Base-by-base conservation (phyloP, 371 early-diverging fungal species). In the Mortierella sp. region DNA sequence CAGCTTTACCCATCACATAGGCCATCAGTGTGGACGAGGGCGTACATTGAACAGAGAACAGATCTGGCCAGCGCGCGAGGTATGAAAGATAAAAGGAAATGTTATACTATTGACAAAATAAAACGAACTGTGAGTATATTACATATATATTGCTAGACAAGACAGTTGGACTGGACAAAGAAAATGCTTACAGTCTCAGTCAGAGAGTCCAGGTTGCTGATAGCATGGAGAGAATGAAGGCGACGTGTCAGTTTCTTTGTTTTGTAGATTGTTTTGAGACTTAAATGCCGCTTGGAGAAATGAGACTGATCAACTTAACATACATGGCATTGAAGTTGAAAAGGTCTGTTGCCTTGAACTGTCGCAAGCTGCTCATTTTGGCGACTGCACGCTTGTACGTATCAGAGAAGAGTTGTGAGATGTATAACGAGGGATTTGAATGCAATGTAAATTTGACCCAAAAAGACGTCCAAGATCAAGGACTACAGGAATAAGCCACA, bases 1-100 rank as follows among this genome's bases (percentile, higher is more conserved):
- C 99, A 9, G 95, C 94, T 70, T 99, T 99, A 21, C 97, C 98
- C 95, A 99, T 95, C 39, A 97, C 94, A 72, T 97, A 95, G 39
- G 93, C 95, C 96, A 95, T 95, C n/a, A 90, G 73, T 17, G 81
- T 78, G 17, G 86, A 86, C 49, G 83, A 85, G 0, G 94, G 87
- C 0, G 95, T 90, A 61, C 92, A 91, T 67, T 95, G 93, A 12
- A 92, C 88, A 41, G 86, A 87, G 76, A 95, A 97, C 48, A 95
- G 89, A 72, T 95, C 95, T 21, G 99, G 99, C 98, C 98, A 97
- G 43, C 89, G 89, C 2, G 95, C 92, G 51, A 98, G 84, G 75
- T 97, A 98, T 43, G 89, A 86, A 15, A 99, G 88, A 73, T 99
- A 99, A 71, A 96, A 97, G 5, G 92, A 88, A 56, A 97, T 92